Percentiles rank a stretch among this genome's conserved stretches.
Conservation (phyloP, 805 yeast species). For the Barnettozyma vustinii region DNA sequence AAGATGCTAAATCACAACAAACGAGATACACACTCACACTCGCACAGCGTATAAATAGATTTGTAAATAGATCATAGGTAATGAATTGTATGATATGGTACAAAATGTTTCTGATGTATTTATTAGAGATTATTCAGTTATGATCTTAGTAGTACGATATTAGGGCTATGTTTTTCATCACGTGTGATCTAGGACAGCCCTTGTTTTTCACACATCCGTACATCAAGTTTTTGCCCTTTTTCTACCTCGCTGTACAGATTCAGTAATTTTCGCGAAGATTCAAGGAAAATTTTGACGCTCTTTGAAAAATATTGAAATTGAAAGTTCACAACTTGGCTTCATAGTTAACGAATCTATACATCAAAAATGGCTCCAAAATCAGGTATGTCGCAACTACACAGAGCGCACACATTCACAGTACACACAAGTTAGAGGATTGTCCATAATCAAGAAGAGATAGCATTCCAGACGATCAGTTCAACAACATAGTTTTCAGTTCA, state of each 20-base stretch:
- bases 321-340: constrained; percentile 1
- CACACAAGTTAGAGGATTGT: not conserved
- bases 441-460: not conserved
- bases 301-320: constrained; percentile 7
- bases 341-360: constrained; percentile 12
- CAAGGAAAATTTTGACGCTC: not conserved
- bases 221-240: not conserved
- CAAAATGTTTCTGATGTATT: too few relatives aligned
- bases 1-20: not conserved
- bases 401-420: not conserved
- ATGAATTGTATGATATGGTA: constrained; percentile 9
- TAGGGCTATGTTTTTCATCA: not conserved
- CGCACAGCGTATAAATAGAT: not conserved
- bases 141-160: too few relatives aligned
- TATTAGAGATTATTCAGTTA: too few relatives aligned
- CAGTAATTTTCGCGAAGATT: not conserved
- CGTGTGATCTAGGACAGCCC: not conserved
- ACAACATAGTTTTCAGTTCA: not conserved
- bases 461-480: not conserved
- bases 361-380: constrained; percentile 45
- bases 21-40: not conserved
- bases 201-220: not conserved
- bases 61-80: constrained; percentile 12
- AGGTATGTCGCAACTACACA: constrained; percentile 37
- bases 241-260: not conserved